Evolutionary conservation across 2,329 filamentous ascomycete species (phyloP).

Genomic region (Colletotrichum euphorbiae): DNA sequence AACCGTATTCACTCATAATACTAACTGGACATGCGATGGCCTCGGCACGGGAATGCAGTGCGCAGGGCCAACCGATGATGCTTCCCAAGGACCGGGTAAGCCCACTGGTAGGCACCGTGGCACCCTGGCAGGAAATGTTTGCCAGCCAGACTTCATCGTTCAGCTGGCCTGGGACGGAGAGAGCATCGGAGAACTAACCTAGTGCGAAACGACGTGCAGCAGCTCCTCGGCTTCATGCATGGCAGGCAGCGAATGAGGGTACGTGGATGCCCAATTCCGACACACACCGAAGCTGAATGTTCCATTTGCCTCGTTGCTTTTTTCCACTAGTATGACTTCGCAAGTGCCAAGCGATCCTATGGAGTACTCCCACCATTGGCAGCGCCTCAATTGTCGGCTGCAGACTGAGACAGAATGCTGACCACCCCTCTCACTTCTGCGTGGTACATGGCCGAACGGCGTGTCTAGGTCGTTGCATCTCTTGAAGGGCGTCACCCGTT

Average conservation of each 20-base stretch:
- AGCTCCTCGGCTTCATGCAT: conserved; percentile 9
- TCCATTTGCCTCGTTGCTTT: neutral
- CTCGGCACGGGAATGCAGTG: conserved; percentile 7
- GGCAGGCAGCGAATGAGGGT: conserved; percentile 2
- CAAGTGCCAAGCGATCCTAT: neutral
- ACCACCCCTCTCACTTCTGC: neutral
- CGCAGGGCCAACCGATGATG: neutral
- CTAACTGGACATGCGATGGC: neutral
- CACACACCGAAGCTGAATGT: no score
- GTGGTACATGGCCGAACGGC: neutral
- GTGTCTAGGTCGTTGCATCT: conserved; percentile 1
- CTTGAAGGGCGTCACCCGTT: neutral
- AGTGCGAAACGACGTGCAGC: neutral
- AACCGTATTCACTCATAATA: neutral
- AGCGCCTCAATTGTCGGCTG: conserved; percentile 31
- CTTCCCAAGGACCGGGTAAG: conserved; percentile 12
- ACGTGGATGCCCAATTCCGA: neutral
- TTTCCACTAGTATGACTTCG: neutral
- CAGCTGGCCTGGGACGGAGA: neutral
- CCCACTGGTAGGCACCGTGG: neutral
- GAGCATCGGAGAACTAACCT: conserved; percentile 7
- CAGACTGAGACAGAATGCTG: conserved; percentile 19
- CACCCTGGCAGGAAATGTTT: no score
- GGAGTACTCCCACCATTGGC: conserved; percentile 8
- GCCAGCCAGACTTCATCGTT: neutral